A percentile compares a stretch with the other conserved stretches of the same genome.
These are phyloP conservation scores for Naganishia vaughanmartiniae DNA, from an alignment of 768 basidiomycete species.

Conservation along the genomic window DNA sequence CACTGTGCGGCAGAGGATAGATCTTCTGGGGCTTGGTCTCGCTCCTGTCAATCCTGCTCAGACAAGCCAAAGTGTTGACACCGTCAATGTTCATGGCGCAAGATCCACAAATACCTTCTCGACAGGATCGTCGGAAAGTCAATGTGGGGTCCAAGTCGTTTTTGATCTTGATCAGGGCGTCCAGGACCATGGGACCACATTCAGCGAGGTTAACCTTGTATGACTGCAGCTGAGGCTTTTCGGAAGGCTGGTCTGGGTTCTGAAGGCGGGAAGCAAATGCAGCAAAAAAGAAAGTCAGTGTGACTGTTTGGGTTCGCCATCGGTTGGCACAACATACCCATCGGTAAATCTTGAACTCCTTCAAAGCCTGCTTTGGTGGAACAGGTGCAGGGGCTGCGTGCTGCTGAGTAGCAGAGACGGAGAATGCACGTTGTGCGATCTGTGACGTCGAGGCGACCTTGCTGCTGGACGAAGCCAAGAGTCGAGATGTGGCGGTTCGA, in stretches of 20 bases:
- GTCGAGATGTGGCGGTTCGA: conserved; percentile 13
- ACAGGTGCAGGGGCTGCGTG: conserved; percentile 36
- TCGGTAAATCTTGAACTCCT: conserved; percentile 98
- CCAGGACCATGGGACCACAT: conserved; percentile 83
- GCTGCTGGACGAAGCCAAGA: conserved; percentile 24
- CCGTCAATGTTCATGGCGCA: conserved; percentile 99
- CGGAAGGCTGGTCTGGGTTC: conserved; percentile 93
- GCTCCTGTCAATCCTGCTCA: conserved; percentile 87
- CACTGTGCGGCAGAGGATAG: conserved; percentile 96
- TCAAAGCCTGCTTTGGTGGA: conserved; percentile 55
- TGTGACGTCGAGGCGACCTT: conserved; percentile 23
- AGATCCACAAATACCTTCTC: conserved; percentile 81
- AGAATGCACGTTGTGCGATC: conserved; percentile 30
- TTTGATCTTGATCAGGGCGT: conserved; percentile 84
- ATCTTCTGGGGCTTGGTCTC: conserved; percentile 74
- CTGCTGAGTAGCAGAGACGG: conserved; percentile 33
- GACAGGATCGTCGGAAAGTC: conserved; percentile 69
- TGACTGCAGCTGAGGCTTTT: conserved; percentile 84
- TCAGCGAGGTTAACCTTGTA: conserved; percentile 90
- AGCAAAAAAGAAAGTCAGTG: neutral
- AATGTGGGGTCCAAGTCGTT: conserved; percentile 96
- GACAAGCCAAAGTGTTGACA: conserved; percentile 88
- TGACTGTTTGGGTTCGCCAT: no score
- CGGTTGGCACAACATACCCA: conserved; percentile 63
- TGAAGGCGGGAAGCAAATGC: conserved; percentile 41